Conservation (phyloP, 805 yeast genomes). For the Vanderwaltozyma polyspora region DNA sequence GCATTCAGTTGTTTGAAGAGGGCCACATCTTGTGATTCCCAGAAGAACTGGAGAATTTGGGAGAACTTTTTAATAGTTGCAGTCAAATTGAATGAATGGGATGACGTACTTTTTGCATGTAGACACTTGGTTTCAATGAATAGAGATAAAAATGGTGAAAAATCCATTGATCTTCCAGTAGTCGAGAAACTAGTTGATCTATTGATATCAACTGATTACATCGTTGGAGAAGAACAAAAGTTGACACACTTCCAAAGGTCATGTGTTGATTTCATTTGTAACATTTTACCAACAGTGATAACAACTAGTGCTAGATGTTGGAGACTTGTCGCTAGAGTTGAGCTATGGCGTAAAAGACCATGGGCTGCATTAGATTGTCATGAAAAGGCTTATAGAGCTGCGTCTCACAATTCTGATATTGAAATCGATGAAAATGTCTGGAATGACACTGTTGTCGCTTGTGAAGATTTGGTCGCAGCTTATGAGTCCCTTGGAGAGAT, state of each 20-base stretch:
- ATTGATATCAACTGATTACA: slow-evolving; percentile 42
- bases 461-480: slow-evolving; percentile 71
- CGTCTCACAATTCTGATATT: slow-evolving; percentile 52
- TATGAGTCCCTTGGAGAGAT: slow-evolving; percentile 80
- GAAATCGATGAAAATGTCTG: slow-evolving; percentile 51
- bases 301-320: slow-evolving; percentile 55
- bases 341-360: slow-evolving; percentile 75
- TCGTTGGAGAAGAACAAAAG: slow-evolving; percentile 28
- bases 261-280: slow-evolving; percentile 63
- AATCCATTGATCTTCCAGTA: slow-evolving; percentile 61
- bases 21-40: slow-evolving; percentile 63
- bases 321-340: slow-evolving; percentile 77
- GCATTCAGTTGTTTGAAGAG: slow-evolving; percentile 78
- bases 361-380: slow-evolving; percentile 81
- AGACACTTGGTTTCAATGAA: slow-evolving; percentile 48
- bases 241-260: slow-evolving; percentile 53
- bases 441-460: slow-evolving; percentile 70
- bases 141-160: slow-evolving; percentile 47
- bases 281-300: slow-evolving; percentile 54
- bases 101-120: slow-evolving; percentile 71
- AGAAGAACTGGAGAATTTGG: slow-evolving; percentile 81
- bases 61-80: slow-evolving; percentile 80
- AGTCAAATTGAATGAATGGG: slow-evolving; percentile 75
- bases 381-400: slow-evolving; percentile 77
- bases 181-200: slow-evolving; percentile 63